These are phyloP conservation scores for Chalara sp. DNA, from an alignment of 2,329 filamentous ascomycete genomes.

Conservation along the genomic window DNA sequence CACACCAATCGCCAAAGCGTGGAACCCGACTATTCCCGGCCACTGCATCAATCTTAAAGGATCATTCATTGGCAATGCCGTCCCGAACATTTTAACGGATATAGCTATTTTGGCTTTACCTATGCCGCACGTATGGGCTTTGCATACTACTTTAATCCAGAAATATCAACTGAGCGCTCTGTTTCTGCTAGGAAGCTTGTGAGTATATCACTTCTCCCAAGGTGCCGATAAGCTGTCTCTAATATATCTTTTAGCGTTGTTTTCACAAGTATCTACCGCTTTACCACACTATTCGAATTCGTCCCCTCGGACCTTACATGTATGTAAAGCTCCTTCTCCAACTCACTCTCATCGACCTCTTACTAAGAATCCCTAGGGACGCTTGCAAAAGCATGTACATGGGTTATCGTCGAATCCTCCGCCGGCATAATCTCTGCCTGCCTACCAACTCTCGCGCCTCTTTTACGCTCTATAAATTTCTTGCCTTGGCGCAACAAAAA, in stretches of 20 bases:
- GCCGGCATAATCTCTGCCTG: too few species aligned
- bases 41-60: not conserved
- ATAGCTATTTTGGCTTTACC: not conserved
- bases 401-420: too few species aligned
- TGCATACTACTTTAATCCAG: not conserved
- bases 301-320: too few species aligned
- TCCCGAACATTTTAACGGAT: slow-evolving; percentile 2
- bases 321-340: too few species aligned
- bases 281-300: too few species aligned
- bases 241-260: not conserved
- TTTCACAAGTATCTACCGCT: not conserved
- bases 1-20: not conserved
- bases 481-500: too few species aligned
- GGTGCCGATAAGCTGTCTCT: not conserved
- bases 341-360: too few species aligned
- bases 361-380: too few species aligned
- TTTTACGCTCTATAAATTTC: too few species aligned
- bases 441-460: too few species aligned
- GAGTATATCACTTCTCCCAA: not conserved
- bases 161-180: not conserved
- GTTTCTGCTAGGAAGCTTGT: not conserved
- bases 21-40: not conserved
- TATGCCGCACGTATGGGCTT: not conserved
- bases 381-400: too few species aligned
- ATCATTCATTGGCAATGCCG: not conserved